These are phyloP conservation scores for Calonectria honghensis DNA, from an alignment of 2,329 filamentous ascomycete species.

Conservation along the genomic window DNA sequence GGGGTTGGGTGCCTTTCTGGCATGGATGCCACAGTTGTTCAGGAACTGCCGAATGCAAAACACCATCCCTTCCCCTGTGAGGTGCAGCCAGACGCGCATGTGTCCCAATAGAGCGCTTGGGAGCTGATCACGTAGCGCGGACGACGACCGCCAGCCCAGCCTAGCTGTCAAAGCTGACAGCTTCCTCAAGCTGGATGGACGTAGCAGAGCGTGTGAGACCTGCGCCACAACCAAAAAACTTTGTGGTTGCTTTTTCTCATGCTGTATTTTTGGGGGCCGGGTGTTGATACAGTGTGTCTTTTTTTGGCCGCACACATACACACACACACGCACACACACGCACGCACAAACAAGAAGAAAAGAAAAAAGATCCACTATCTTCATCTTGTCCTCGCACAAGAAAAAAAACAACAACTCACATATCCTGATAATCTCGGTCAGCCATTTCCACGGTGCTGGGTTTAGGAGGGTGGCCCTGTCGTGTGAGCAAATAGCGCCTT, in stretches of 20 bases:
- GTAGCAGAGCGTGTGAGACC: constrained; percentile 46
- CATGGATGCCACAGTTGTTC: neutral
- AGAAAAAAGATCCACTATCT: constrained; percentile 20
- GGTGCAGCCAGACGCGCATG: neutral
- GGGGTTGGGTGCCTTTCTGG: neutral
- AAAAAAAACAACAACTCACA: neutral
- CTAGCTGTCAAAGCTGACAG: neutral
- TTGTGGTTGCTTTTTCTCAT: constrained; percentile 45
- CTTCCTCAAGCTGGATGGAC: constrained; percentile 28
- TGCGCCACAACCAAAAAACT: constrained; percentile 40
- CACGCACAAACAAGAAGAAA: neutral
- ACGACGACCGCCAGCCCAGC: neutral
- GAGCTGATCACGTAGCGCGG: constrained; percentile 16
- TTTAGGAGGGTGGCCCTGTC: constrained; percentile 31
- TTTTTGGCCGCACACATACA: constrained; percentile 2
- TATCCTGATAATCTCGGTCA: constrained; percentile 8
- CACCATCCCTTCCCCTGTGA: constrained; percentile 17
- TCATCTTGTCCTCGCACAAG: constrained; percentile 14
- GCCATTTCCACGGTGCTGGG: constrained; percentile 35
- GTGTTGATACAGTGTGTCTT: constrained; percentile 17
- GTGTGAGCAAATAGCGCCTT: neutral
- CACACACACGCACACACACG: neutral
- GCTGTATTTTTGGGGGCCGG: constrained; percentile 9
- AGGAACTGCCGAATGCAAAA: constrained; percentile 19
- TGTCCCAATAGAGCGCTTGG: constrained; percentile 13